Base-by-base conservation (phyloP, 495 filamentous ascomycete species). In the Cercophora samala region DNA sequence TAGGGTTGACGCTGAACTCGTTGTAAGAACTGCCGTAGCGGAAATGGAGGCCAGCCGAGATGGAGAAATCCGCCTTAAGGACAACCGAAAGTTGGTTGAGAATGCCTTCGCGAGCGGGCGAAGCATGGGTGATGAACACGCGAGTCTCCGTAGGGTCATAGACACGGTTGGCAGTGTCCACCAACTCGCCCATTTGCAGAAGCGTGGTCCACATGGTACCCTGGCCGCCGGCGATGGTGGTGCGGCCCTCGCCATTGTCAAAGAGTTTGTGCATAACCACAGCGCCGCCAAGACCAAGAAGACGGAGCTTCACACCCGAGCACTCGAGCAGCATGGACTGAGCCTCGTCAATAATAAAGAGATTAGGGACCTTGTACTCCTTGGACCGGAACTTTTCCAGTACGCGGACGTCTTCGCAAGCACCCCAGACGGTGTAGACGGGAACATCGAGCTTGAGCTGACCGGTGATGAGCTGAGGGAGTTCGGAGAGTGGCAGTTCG, bases 241-340 rank as follows among this genome's bases (percentile, higher is more conserved):
- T 99, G 76, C 93, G 88, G 62, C 96, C 96, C 73, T 99, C 96
- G 29, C 96, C 96, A 72, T 98, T 99, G 76, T 99, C 96, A 75
- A 99, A 99, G 9, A 99, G 87, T 84, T 99, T 99, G 83, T 99
- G 96, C 96, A 99, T 99, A 25, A 99, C 96, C 0, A 99, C 94
- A 0, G 96, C 96, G 70, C 96, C 95, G 63, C 96, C 96, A 60
- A 99, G 79, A 63, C 96, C 96, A 22, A 99, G 86, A 64, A 99
- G 84, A 71, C 96, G 92, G 60, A 99, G 88, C 86, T 97, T 97
- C 21, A 99, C 91, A 65, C 96, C 95, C 68, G 94, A 95, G 58
- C 97, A 85, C 76, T 99, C 96, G 64, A 99, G 81, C 64, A 98
- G 81, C 78, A 95, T 89, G 15, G 96, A 98, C 77, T 92, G 93